These are phyloP conservation scores for Mortierella sp. DNA, from an alignment of 371 early-diverging fungal genomes.

Conservation along the genomic window DNA sequence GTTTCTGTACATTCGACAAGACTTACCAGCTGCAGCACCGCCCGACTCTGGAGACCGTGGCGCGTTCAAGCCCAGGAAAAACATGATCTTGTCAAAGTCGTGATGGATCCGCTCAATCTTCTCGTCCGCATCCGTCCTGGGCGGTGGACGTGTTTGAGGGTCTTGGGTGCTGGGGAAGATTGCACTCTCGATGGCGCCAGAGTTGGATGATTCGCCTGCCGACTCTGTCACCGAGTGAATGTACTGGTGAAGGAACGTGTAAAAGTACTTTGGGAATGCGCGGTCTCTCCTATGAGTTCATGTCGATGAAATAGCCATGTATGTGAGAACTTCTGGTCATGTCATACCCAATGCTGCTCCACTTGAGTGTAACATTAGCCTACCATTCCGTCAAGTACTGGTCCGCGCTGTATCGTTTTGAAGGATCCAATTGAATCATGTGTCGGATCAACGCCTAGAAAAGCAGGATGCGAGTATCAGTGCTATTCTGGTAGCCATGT, in stretches of 20 bases:
- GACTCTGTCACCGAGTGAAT: constrained; percentile 78
- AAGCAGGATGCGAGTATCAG: not conserved
- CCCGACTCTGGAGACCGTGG: constrained; percentile 11
- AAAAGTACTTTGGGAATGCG: constrained; percentile 84
- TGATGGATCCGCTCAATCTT: constrained; percentile 82
- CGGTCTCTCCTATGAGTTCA: constrained; percentile 68
- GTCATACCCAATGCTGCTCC: not conserved
- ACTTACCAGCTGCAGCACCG: constrained; percentile 3
- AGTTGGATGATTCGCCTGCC: constrained; percentile 54
- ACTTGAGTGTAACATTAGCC: not conserved
- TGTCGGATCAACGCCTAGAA: constrained; percentile 75
- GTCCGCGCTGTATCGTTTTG: constrained; percentile 76
- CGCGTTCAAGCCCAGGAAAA: constrained; percentile 61
- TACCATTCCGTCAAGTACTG: constrained; percentile 83
- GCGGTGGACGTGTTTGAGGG: constrained; percentile 21
- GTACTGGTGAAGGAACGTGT: constrained; percentile 84
- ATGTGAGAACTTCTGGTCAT: not conserved
- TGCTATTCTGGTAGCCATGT: not conserved
- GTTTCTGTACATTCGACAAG: not conserved
- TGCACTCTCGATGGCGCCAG: constrained; percentile 25
- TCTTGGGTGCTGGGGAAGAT: constrained; percentile 28
- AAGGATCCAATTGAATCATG: constrained; percentile 92
- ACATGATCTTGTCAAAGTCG: constrained; percentile 83
- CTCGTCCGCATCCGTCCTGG: constrained; percentile 77
- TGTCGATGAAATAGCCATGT: not conserved